Base-by-base conservation (phyloP, 2,329 filamentous ascomycete genomes). In the Pseudogymnoascus sp. region DNA sequence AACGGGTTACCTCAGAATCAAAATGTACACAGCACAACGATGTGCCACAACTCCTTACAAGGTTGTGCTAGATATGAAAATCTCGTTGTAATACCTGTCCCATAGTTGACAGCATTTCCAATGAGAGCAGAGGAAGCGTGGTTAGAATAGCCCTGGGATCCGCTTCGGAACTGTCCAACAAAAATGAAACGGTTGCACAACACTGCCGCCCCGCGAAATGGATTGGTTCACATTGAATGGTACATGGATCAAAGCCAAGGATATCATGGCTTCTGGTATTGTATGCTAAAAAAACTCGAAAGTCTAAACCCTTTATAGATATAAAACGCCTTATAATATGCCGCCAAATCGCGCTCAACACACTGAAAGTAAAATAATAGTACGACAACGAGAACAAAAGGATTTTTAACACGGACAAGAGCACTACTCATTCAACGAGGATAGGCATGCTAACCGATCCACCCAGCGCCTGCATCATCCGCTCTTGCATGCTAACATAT, bases 361-460 rank as follows among this genome's bases (percentile, higher is more conserved):
- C 23, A 46, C 14, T 4, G 28, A 34, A 56, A 56, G 46, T 56
- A 56, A 34, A 11, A 34, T 56, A 56, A 56, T 56, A 56, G 46
- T 56, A 56, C 28, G 46, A 56, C 10, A 31, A 16, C 25, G 25
- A 18, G 23, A 31, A 56, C 46, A 34, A 56, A 8, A 56, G 8
- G 10, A 5, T 34, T 56, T 46, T 34, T 34, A 34, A 50, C 14
- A 18, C n/a, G 23, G 28, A 56, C 25, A 34, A 56, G 46, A 34
- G 46, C 46, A 4, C 46, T 18, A 56, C n/a, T 56, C 28, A 60
- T 23, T 60, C 59, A 23, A 38, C 59, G 7, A 60, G 5, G 59
- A 60, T 60, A 16, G 59, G 59, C 59, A 60, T 60, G 37, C 18
- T 60, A 38, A 42, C 59, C 59, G 59, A 60, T 25, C 59, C 59